phyloP scores from a whole-genome alignment of 148 eudicot species.

The Rhododendron mucronatum region DNA sequence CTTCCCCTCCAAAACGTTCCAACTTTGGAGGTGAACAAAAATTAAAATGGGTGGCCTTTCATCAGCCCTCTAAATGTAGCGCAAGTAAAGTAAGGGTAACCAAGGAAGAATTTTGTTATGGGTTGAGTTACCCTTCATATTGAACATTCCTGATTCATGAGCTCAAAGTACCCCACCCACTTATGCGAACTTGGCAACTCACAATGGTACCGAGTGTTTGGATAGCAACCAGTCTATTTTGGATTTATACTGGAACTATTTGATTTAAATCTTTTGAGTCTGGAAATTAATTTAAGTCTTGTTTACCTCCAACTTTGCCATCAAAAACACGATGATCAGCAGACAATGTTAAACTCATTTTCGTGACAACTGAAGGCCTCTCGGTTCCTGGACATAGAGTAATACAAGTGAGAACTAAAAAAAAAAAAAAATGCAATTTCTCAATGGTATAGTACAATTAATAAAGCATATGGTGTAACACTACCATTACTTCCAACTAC shows the following conservation, averaged over 20 bases:
- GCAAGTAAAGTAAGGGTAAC: background rate
- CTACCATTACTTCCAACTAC: conserved; percentile 73
- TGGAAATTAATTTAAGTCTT: conserved; percentile 6
- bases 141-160: background rate
- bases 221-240: background rate
- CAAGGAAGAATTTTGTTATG: background rate
- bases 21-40: background rate
- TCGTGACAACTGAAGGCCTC: conserved; percentile 64
- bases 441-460: background rate
- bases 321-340: conserved; percentile 98
- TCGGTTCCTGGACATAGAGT: conserved; percentile 48
- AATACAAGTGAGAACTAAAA: conserved; percentile 7
- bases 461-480: background rate
- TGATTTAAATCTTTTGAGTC: background rate
- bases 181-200: conserved; percentile 1
- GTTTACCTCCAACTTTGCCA: conserved; percentile 87
- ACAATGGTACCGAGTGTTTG: background rate
- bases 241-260: background rate
- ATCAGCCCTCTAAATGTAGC: background rate
- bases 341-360: conserved; percentile 84
- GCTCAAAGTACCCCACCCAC: background rate
- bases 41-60: background rate
- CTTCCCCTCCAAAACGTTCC: background rate
- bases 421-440: background rate
- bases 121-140: background rate